Evolutionary conservation across 2,329 filamentous ascomycete species (phyloP), one percentile per base, ranked within the genome.

Genomic region (Phoma sp.): DNA sequence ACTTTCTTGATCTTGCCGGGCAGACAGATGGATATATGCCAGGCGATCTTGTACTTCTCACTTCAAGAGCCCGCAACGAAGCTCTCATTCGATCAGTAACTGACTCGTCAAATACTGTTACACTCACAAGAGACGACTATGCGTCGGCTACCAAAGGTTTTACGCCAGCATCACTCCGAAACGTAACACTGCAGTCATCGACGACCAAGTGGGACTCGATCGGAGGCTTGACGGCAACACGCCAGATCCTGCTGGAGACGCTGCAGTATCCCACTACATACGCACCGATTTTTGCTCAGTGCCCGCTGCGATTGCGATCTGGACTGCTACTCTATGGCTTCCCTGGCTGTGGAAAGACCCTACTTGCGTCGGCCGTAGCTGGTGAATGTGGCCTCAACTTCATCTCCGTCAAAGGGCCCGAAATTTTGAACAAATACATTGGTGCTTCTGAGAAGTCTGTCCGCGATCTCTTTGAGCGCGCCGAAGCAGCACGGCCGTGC

Each of bases 361-460:
- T 99, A 8, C 85, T 99, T 9, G 95, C 96, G 19, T 96, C 91
- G 54, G 95, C 95, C 0, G 94, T 99, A n/a, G 95, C 96, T 12
- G 94, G 94, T 51, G 95, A 99, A 78, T 98, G 94, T 70, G 94
- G 94, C 0, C 86, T 99, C 57, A 99, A 99, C 76, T 99, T 99
- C 77, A 99, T 99, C 76, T 93, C 89, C 36, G 95, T 99, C 70
- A 99, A 99, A 78, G 95, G 95, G 0, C 95, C 95, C 0, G 96
- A 99, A 75, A 98, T 99, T 55, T 79, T 99, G 50, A 99, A 99
- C 82, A 99, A 99, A 78, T 99, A 99, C 75, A 99, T 99, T 55
- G 95, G 95, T 70, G 95, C 95, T 0, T 96, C 91, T 25, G 95
- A 99, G 71, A 99, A 99, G 81, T 92, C 88, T 57, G 93, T 99